Conservation (phyloP, 495 filamentous ascomycete genomes). For the Penicillium roqueforti region DNA sequence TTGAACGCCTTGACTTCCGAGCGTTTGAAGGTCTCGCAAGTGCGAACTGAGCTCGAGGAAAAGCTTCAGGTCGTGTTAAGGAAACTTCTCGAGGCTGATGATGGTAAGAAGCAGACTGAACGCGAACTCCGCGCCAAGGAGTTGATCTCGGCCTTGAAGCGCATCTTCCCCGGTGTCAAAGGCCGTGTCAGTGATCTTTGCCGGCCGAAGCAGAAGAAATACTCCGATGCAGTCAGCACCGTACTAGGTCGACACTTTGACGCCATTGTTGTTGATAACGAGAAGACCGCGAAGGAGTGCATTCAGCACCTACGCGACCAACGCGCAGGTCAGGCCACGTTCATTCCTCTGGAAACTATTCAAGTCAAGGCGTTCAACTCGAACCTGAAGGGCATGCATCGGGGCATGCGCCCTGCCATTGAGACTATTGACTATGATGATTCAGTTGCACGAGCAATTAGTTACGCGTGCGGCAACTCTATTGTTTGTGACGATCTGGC, state of each 20-base stretch:
- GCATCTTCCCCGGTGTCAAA: constrained; percentile 86
- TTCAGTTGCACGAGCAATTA: constrained; percentile 83
- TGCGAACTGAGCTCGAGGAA: constrained; percentile 83
- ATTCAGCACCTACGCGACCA: constrained; percentile 93
- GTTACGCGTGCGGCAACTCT: constrained; percentile 91
- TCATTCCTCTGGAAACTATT: constrained; percentile 94
- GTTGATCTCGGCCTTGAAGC: constrained; percentile 77
- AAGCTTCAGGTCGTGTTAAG: constrained; percentile 75
- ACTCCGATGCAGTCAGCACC: constrained; percentile 84
- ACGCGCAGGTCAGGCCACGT: constrained; percentile 76
- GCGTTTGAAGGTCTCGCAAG: constrained; percentile 69
- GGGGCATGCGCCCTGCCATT: constrained; percentile 82
- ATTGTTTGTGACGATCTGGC: constrained; percentile 86
- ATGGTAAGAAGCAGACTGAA: constrained; percentile 76
- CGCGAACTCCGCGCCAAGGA: constrained; percentile 73
- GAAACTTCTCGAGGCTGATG: constrained; percentile 77
- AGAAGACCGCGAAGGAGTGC: constrained; percentile 90
- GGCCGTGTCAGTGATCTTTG: constrained; percentile 89
- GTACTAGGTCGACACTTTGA: constrained; percentile 92
- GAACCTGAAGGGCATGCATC: constrained; percentile 82
- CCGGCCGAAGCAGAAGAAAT: constrained; percentile 95
- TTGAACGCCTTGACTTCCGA: constrained; percentile 82
- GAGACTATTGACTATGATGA: constrained; percentile 94
- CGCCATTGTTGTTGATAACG: constrained; percentile 91
- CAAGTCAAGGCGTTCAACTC: constrained; percentile 86